Evolutionary conservation across 2,329 filamentous ascomycete genomes (phyloP), one percentile per base, ranked within the genome.

Genomic region (Seiridium unicorne): DNA sequence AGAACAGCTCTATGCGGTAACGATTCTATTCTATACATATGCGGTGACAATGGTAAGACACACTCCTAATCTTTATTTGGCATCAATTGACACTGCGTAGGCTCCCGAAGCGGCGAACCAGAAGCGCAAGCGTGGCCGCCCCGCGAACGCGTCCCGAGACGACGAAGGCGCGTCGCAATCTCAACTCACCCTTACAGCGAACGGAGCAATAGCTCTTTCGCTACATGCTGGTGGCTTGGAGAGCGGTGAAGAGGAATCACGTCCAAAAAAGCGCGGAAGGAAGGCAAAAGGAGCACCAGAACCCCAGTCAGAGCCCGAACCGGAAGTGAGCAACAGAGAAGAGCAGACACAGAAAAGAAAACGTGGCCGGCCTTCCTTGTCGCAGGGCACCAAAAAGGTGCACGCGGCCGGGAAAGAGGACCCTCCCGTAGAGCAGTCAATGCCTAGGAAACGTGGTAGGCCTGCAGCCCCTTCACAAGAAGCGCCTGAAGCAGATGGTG

Each of bases 41-140:
- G 18, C 18, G 18, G 18, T 26, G 18, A 26, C 18, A 40, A 53
- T 53, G 49, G 53, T 55, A 55, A 32, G 53, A 5, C 4, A 4
- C 38, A 36, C 10, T 53, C n/a, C 2, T 13, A 0, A 6, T 18
- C 34, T 2, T 11, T 1, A 3, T 35, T 10, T 13, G 13, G 11
- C 26, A 32, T 49, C 35, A 10, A 40, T 34, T 49, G 36, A 58
- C 59, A 31, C 26, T 48, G n/a, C 8, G 11, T 47, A 70, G 71
- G 65, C 63, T 11, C 59, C 64, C 44, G 65, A 70, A 57, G 64
- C 71, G 38, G 67, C 67, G 35, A 72, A 72, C 57, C 72, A 72
- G 57, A 77, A 76, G 65, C 78, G 78, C 64, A 80, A 79, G 67
- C 78, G 78, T 69, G 76, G 76, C 58, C 73, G 75, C 46, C 76